Base-by-base conservation (phyloP, 1,284 basidiomycete genomes). In the Meira nashicola region DNA sequence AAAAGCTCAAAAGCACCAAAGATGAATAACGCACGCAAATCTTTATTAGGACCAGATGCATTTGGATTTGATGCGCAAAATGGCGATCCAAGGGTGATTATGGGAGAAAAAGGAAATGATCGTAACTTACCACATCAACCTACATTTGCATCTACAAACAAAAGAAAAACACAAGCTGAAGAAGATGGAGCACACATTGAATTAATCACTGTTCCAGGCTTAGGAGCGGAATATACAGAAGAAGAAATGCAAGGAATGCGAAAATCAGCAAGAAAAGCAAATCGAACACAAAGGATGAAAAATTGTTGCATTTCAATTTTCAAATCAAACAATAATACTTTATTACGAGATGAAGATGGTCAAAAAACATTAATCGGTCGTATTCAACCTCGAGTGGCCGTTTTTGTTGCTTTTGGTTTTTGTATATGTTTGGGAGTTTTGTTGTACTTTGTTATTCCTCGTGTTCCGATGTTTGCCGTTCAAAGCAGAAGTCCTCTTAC, bases 141-240 rank as follows among this genome's bases (percentile, higher is more conserved):
- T 63, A 15, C 57, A 56, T 40, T 61, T 62, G 12, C 38, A 41
- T 7, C 59, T 55, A 2, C 59, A 70, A n/a, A 65, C 61, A 38
- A 62, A 65, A n/a, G 57, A 59, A 38, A 62, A 65, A n/a, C 55
- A 59, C 3, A 60, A 57, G 23, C 62, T 14, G 38, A 46, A 14
- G 39, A 38, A 3, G 50, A 53, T 15, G 50, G 38, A 19, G 48
- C 63, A 1, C 70, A 68, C 15, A 73, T 74, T 59, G 73, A 74
- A 50, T 65, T 74, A 57, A 67, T 73, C 62, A 74, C 73, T 19
- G 73, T 74, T 12, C 71, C 73, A n/a, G 73, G 69, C 1, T 61
- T 74, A 8, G 73, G 73, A 28, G 58, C 60, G 28, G 73, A 74
- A 49, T 74, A 61, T 55, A 68, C 69, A 7, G 62, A 71, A 21